Percentiles rank a stretch among this genome's conserved stretches.
Conservation (phyloP, 805 yeast species). For the Pichia nanzhaoensis region DNA sequence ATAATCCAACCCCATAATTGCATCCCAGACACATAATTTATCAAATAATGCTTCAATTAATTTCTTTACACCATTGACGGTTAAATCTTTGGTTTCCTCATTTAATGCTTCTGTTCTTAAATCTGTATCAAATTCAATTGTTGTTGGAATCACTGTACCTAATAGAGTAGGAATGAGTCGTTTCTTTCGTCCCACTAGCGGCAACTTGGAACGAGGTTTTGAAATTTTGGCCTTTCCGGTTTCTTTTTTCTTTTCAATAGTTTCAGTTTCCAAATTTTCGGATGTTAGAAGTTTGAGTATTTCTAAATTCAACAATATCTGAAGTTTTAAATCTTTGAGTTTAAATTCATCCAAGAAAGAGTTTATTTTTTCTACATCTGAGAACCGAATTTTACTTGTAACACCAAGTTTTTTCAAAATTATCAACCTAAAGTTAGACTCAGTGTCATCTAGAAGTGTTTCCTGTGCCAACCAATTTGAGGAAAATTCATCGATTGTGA, state of each 20-base stretch:
- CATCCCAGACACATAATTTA: conserved; percentile 30
- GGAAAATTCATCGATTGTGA: not conserved
- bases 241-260: not conserved
- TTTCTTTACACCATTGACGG: not conserved
- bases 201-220: not conserved
- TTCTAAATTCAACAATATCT: conserved; percentile 25
- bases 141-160: conserved; percentile 25
- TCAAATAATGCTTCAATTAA: conserved; percentile 24
- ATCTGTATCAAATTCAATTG: conserved; percentile 24
- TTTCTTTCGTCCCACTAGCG: conserved; percentile 26
- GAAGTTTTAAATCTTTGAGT: conserved; percentile 26
- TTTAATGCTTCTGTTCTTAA: conserved; percentile 12
- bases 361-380: conserved; percentile 6
- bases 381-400: not conserved
- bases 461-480: conserved; percentile 1
- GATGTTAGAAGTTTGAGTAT: conserved; percentile 17
- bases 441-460: not conserved
- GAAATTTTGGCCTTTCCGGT: not conserved
- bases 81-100: not conserved
- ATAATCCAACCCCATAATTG: conserved; percentile 23
- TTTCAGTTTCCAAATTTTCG: not conserved
- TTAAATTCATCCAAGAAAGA: conserved; percentile 15
- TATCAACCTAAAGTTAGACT: not conserved
- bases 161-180: conserved; percentile 29
- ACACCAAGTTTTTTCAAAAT: not conserved